Conservation (phyloP, 148 eudicot species). For the Rhododendron griersonianum region DNA sequence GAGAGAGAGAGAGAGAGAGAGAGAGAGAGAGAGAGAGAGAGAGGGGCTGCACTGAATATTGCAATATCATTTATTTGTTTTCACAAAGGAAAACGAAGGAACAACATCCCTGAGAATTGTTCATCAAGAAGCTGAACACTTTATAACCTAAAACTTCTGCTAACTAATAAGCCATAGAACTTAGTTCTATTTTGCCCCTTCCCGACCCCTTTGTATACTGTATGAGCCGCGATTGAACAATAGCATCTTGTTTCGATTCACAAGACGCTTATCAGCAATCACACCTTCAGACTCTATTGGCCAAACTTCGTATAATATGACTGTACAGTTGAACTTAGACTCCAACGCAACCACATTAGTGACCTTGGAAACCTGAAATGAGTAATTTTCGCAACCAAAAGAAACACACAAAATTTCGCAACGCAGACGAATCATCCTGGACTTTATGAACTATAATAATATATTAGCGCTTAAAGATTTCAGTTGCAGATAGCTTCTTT, state of each 20-base stretch:
- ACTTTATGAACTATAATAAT: not conserved
- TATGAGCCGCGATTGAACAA: not conserved
- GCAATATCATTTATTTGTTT: not conserved
- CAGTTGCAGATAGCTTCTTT: slow-evolving; percentile 75
- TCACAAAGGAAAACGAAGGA: not conserved
- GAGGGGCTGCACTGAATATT: not conserved
- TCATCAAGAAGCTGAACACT: not conserved
- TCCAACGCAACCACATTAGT: not conserved
- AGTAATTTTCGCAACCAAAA: not conserved
- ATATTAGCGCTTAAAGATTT: not conserved
- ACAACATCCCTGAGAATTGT: not conserved
- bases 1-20: not conserved
- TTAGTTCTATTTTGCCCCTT: not conserved
- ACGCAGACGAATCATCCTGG: not conserved
- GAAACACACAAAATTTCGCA: not conserved
- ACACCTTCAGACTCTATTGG: not conserved
- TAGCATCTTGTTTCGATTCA: not conserved
- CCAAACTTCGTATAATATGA: not conserved
- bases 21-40: not conserved
- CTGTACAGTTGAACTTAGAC: slow-evolving; percentile 10
- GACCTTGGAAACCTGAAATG: not conserved
- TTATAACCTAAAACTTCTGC: not conserved
- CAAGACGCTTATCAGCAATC: not conserved
- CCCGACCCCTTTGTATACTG: not conserved
- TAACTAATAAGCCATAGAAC: not conserved